A percentile compares a stretch with the other conserved stretches of the same genome.
These are phyloP conservation scores for Gliomastix tumulicola DNA, from an alignment of 2,329 filamentous ascomycete species.

Conservation along the genomic window DNA sequence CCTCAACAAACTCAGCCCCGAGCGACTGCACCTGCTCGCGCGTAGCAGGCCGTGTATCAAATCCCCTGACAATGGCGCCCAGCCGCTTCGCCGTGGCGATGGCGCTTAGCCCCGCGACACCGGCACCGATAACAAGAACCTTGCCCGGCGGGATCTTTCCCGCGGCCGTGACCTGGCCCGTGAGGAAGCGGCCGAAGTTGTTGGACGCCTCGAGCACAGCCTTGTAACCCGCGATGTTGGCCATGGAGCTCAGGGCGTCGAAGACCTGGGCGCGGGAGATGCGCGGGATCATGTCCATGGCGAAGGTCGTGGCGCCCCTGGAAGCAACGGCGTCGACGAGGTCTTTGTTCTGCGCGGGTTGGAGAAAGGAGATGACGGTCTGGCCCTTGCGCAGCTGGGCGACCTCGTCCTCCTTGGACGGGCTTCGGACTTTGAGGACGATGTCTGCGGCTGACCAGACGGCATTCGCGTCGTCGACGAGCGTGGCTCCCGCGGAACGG, in stretches of 20 bases:
- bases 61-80: constrained; percentile 84
- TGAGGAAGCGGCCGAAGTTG: constrained; percentile 80
- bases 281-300: constrained; percentile 89
- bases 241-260: constrained; percentile 86
- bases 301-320: constrained; percentile 69
- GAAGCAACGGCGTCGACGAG: constrained; percentile 67
- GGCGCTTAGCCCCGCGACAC: constrained; percentile 81
- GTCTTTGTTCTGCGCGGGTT: constrained; percentile 72
- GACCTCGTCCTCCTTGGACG: constrained; percentile 58
- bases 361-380: constrained; percentile 76
- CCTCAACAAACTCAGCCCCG: constrained; percentile 84
- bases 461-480: constrained; percentile 59
- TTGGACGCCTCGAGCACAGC: constrained; percentile 86
- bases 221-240: constrained; percentile 91
- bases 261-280: constrained; percentile 87
- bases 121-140: constrained; percentile 82
- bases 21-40: constrained; percentile 87
- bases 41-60: constrained; percentile 83
- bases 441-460: constrained; percentile 74
- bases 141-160: constrained; percentile 89
- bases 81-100: constrained; percentile 81
- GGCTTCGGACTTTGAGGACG: constrained; percentile 75
- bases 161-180: constrained; percentile 83
- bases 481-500: constrained; percentile 66
- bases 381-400: constrained; percentile 60